Conservation (phyloP, 768 basidiomycete species). For the Panellus pusillus region DNA sequence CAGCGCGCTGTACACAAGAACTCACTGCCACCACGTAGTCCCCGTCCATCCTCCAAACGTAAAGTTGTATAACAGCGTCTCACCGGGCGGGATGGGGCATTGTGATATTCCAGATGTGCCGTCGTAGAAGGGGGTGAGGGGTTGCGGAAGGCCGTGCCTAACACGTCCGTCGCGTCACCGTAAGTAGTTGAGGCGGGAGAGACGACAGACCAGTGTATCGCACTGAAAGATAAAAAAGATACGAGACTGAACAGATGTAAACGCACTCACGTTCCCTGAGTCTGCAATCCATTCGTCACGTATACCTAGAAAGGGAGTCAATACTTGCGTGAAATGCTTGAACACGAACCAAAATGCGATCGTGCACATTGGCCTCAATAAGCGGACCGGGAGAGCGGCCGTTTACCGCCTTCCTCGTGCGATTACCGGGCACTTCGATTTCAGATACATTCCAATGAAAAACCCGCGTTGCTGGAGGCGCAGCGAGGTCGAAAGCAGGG, state of each 20-base stretch:
- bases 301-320: conserved; percentile 22
- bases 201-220: conserved; percentile 29
- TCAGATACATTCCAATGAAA: conserved; percentile 44
- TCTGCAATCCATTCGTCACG: conserved; percentile 34
- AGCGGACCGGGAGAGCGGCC: conserved; percentile 41
- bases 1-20: conserved; percentile 10
- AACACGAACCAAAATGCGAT: conserved; percentile 28
- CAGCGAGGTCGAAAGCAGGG: conserved; percentile 26
- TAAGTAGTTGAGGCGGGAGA: neutral
- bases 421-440: conserved; percentile 34
- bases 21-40: conserved; percentile 51
- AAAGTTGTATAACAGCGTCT: conserved; percentile 39
- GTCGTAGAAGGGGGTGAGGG: conserved; percentile 45
- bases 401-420: conserved; percentile 49
- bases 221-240: conserved; percentile 13
- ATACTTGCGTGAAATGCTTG: too few relatives aligned
- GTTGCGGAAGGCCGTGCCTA: conserved; percentile 34
- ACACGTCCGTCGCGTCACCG: neutral
- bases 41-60: conserved; percentile 44
- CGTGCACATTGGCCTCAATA: conserved; percentile 37
- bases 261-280: conserved; percentile 30
- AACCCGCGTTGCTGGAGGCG: conserved; percentile 36
- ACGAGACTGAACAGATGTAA: too few relatives aligned
- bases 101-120: conserved; percentile 48
- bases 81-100: conserved; percentile 54